These are phyloP conservation scores for Ophiostoma sp. DNA, from an alignment of 2,329 filamentous ascomycete genomes.

Conservation along the genomic window DNA sequence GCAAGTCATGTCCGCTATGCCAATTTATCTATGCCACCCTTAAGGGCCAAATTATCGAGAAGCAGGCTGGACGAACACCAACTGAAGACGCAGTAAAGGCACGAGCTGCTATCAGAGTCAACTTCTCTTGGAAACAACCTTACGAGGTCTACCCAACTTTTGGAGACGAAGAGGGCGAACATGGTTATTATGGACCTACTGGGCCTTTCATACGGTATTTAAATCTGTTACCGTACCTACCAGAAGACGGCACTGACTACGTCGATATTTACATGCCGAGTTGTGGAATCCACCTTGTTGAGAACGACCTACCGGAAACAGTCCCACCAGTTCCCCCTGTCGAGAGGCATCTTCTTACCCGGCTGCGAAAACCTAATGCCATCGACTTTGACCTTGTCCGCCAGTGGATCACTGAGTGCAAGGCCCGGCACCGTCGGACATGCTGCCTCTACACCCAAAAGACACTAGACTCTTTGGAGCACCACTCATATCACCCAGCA, in stretches of 20 bases:
- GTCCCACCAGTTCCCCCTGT: background rate
- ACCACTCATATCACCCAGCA: background rate
- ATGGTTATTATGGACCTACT: no score
- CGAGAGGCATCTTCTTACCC: no score
- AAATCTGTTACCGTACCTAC: no score
- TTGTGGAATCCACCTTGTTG: background rate
- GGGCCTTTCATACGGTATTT: no score
- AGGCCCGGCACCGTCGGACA: background rate
- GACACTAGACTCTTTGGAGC: background rate
- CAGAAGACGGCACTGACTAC: no score
- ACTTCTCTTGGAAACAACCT: no score
- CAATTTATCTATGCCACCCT: background rate
- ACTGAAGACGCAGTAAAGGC: background rate
- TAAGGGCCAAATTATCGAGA: background rate
- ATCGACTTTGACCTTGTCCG: background rate
- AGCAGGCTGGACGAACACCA: no score
- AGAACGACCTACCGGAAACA: background rate
- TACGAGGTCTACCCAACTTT: no score
- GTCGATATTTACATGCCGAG: no score
- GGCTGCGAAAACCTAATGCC: background rate
- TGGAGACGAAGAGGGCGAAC: no score
- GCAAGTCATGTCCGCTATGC: background rate
- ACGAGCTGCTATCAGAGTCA: background rate
- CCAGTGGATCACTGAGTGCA: background rate
- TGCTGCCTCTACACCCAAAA: background rate